Evolutionary conservation across 2,329 filamentous ascomycete species (phyloP), one percentile per base, ranked within the genome.

Genomic region (Tolypocladium tropicale): DNA sequence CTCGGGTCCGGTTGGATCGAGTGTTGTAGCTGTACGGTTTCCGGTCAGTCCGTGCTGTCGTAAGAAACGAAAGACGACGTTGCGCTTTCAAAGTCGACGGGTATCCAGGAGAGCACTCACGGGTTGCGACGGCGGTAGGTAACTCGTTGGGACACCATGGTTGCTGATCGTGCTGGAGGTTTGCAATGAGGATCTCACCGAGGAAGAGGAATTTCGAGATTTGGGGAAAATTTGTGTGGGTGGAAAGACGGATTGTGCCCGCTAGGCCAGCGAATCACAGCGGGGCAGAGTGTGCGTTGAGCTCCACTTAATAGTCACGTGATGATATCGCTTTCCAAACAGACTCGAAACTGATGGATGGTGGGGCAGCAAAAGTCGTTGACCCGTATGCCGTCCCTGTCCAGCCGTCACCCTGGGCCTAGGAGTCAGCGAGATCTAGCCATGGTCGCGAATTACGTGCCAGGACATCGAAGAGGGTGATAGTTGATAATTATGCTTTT

Each of bases 1-100:
- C 83, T 75, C 94, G 89, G 76, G 94, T 93, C 79, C 91, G 90
- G 89, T 99, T 96, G 77, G 90, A 95, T 76, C 82, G 82, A 76
- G 93, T 97, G 87, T 97, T 97, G 89, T 97, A 99, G 75, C 90
- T 94, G 72, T 57, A 57, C 57, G 53, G 52, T 58, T 55, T 56
- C 55, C 52, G 54, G 63, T 68, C 59, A 68, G 65, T 63, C 57
- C 56, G 53, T 55, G 54, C 54, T 52, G 52, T 60, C 59, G 56
- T 43, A 14, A 23, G 43, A 37, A 39, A 51, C 23, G 39, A 37
- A 30, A 28, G 34, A 41, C 55, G 37, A n/a, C n/a, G 16, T 48
- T 43, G 53, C 55, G 58, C 58, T 48, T 53, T 41, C 48, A 23
- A 28, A 55, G 37, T 58, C 55, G 51, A 52, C 52, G 21, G 18